Evolutionary conservation across 495 filamentous ascomycete genomes (phyloP), one percentile per base, ranked within the genome.

Genomic region (Daldinia childiae): DNA sequence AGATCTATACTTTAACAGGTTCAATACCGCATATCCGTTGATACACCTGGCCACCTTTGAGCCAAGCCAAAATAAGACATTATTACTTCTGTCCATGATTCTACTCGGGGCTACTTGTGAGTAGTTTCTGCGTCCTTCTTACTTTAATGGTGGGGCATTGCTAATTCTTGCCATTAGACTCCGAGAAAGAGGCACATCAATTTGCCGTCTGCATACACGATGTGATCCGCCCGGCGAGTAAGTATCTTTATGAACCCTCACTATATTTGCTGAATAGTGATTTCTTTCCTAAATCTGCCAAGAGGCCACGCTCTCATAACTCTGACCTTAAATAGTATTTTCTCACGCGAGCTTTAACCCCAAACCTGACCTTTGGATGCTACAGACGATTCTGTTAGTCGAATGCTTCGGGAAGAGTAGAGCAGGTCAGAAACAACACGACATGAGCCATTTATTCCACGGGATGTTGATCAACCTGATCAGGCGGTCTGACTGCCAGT

Each of bases 401-500:
- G 86, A 87, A 64, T 86, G 85, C 36, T 88, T 87, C 69, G 87
- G 87, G 17, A 87, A 87, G 71, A 84, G 82, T 59, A 77, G 85
- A 59, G 85, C 85, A 1, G 86, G 87, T 0, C 83, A 83, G 19
- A 83, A 84, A 34, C 85, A 89, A 69, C 80, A 87, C 59, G 86
- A 89, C 50, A 81, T 81, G 58, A 83, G 82, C 4, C 85, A 87
- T 73, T 69, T 88, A 0, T 88, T 88, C 69, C 85, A 87, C 72
- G 87, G 85, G 26, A 78, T 89, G 11, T 74, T 88, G 12, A 88
- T 88, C 70, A 87, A 88, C 57, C 79, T 87, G 2, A 87, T 88
- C 32, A 79, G 86, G 19, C 82, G 87, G 58, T 87, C 85, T 50
- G 82, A 82, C 57, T 87, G 83, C 61, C 86, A 86, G 61, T 81